Conservation (phyloP, 805 yeast genomes). For the Cyberlindnera galapagoensis region DNA sequence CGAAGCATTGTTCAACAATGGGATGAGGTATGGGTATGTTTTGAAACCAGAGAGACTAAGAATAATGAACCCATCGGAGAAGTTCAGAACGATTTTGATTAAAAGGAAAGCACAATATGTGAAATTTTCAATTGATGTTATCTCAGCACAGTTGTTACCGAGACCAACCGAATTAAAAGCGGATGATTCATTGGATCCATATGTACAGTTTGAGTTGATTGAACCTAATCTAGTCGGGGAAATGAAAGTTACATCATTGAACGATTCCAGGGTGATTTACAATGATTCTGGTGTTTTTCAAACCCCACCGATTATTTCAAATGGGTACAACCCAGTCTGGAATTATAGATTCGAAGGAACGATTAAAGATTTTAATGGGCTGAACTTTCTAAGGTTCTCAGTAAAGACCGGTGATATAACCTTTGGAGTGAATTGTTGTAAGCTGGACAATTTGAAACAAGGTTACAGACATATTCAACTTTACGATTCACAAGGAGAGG, state of each 20-base stretch:
- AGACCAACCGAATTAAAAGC: conserved; percentile 47
- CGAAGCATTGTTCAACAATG: conserved; percentile 68
- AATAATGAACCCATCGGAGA: conserved; percentile 19
- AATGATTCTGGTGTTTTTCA: conserved; percentile 4
- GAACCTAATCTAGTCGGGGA: conserved; percentile 32
- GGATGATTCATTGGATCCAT: conserved; percentile 50
- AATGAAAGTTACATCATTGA: conserved; percentile 9
- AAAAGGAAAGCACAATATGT: conserved; percentile 8
- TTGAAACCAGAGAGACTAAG: conserved; percentile 56
- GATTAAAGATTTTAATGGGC: conserved; percentile 32
- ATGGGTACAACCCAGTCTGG: conserved; percentile 91
- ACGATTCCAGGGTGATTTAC: conserved; percentile 1
- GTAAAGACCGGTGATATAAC: conserved; percentile 37
- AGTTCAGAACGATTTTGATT: conserved; percentile 13
- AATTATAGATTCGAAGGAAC: conserved; percentile 42
- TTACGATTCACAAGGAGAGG: conserved; percentile 76
- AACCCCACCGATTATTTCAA: conserved; percentile 39
- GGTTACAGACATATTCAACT: conserved; percentile 85
- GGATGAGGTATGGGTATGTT: conserved; percentile 64
- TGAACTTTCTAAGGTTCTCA: conserved; percentile 51
- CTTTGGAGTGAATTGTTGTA: conserved; percentile 56
- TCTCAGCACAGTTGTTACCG: conserved; percentile 86
- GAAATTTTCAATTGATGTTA: conserved; percentile 35
- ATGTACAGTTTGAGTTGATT: conserved; percentile 51
- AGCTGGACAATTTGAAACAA: conserved; percentile 54